These are phyloP conservation scores for Nothophytophthora sp. DNA, from an alignment of 352 stramenopile species.

Conservation along the genomic window DNA sequence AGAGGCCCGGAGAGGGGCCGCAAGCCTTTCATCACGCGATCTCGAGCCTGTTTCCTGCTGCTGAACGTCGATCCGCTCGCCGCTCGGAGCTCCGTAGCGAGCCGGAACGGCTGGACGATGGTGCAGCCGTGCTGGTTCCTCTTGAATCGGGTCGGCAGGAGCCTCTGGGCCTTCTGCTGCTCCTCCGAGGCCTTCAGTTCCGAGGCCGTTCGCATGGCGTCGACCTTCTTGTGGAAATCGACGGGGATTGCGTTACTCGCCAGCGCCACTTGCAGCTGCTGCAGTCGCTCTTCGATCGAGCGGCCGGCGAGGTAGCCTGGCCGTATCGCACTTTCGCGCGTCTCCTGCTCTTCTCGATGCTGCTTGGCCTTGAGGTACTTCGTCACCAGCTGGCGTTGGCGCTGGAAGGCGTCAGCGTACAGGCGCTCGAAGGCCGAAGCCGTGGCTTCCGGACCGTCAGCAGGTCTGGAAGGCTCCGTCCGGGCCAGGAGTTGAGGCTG, in stretches of 20 bases:
- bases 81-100: slow-evolving; percentile 40
- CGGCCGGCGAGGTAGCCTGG: slow-evolving; percentile 54
- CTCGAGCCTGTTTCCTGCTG: slow-evolving; percentile 5
- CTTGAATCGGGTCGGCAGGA: slow-evolving; percentile 34
- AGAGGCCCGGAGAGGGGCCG: slow-evolving; percentile 3
- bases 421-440: slow-evolving; percentile 46
- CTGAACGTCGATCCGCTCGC: too few relatives aligned
- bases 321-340: slow-evolving; percentile 36
- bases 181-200: slow-evolving; percentile 31
- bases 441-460: slow-evolving; percentile 2
- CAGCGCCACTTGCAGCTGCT: slow-evolving; percentile 38
- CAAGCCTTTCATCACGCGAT: slow-evolving; percentile 23
- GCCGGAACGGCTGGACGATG: slow-evolving; percentile 43
- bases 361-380: slow-evolving; percentile 41
- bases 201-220: slow-evolving; percentile 41
- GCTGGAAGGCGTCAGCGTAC: slow-evolving; percentile 54
- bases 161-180: slow-evolving; percentile 26
- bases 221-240: slow-evolving; percentile 57
- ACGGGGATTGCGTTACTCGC: slow-evolving; percentile 45
- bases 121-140: slow-evolving; percentile 39
- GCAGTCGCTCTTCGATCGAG: slow-evolving; percentile 49
- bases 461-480: background rate
- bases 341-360: slow-evolving; percentile 43
- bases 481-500: slow-evolving; percentile 15
- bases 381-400: slow-evolving; percentile 41